Percentiles rank a stretch among this genome's conserved stretches.
These are phyloP conservation scores for Penicillium angulare DNA, from an alignment of 495 filamentous ascomycete genomes.

Conservation along the genomic window DNA sequence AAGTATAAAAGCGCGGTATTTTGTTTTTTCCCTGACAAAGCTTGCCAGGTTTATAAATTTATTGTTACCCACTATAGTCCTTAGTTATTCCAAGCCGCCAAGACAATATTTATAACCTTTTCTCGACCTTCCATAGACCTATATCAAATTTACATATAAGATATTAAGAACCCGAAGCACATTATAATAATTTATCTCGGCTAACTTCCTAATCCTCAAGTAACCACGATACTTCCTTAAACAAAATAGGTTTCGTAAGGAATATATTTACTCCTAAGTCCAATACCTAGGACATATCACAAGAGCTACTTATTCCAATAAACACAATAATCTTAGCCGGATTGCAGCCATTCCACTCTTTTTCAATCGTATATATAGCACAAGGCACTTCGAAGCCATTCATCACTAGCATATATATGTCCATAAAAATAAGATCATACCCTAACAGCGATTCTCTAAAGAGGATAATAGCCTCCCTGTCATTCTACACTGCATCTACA, in stretches of 20 bases:
- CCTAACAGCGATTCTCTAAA: slow-evolving; percentile 31
- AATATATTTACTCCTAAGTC: slow-evolving; percentile 66
- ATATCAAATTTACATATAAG: neutral
- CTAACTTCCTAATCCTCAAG: neutral
- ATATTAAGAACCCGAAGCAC: too few relatives aligned
- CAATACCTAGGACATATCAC: slow-evolving; percentile 61
- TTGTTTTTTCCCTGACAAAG: neutral
- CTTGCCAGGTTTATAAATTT: neutral
- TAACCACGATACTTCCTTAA: slow-evolving; percentile 36
- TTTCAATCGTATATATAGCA: slow-evolving; percentile 60
- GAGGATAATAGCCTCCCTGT: slow-evolving; percentile 45
- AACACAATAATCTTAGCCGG: slow-evolving; percentile 61
- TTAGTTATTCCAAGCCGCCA: neutral
- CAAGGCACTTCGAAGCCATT: slow-evolving; percentile 66
- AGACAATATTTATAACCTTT: neutral
- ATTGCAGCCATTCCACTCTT: slow-evolving; percentile 20
- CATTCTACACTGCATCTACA: slow-evolving; percentile 47
- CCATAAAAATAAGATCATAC: slow-evolving; percentile 58
- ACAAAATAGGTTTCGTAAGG: slow-evolving; percentile 64
- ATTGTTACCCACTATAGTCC: neutral
- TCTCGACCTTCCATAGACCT: neutral
- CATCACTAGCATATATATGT: slow-evolving; percentile 74
- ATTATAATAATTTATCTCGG: neutral
- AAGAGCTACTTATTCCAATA: slow-evolving; percentile 61
- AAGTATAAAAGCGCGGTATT: neutral